Conservation (phyloP, 805 yeast genomes). For the Candida takata region DNA sequence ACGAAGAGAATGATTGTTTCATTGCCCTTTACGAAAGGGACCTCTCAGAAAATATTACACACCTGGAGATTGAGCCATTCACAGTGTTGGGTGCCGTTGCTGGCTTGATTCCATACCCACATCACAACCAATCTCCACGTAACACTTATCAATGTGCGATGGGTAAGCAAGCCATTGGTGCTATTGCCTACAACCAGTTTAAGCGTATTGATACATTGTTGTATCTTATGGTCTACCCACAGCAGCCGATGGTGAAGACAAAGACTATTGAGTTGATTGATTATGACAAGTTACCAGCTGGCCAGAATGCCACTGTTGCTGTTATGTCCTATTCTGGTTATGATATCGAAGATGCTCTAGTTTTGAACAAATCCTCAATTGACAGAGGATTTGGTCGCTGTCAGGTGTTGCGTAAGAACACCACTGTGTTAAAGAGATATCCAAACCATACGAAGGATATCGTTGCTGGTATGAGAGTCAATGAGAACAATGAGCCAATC, state of each 20-base stretch:
- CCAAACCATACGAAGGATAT: conserved; percentile 92
- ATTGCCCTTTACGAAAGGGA: conserved; percentile 87
- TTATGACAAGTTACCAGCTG: conserved; percentile 96
- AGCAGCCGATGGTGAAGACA: conserved; percentile 98
- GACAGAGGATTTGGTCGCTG: conserved; percentile 98
- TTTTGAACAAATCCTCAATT: conserved; percentile 83
- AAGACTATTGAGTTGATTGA: conserved; percentile 93
- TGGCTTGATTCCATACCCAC: conserved; percentile 87
- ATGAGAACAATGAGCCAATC: conserved; percentile 72
- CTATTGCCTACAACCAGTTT: conserved; percentile 95
- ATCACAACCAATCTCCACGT: conserved; percentile 88
- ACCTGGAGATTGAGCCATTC: conserved; percentile 92
- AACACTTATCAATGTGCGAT: conserved; percentile 91
- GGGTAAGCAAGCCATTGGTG: conserved; percentile 99
- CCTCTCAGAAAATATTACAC: conserved; percentile 53
- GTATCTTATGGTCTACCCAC: conserved; percentile 97
- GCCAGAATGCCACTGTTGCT: conserved; percentile 97
- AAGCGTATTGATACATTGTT: conserved; percentile 90
- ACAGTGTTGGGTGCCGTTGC: conserved; percentile 91
- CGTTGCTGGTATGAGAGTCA: conserved; percentile 85
- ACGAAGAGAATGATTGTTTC: conserved; percentile 91
- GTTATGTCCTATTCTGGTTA: conserved; percentile 99
- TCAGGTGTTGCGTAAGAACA: conserved; percentile 88
- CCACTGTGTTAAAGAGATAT: conserved; percentile 82
- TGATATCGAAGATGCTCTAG: conserved; percentile 98